phyloP scores from a whole-genome alignment of 306 rosid genomes.

The Castanea mollissima region DNA sequence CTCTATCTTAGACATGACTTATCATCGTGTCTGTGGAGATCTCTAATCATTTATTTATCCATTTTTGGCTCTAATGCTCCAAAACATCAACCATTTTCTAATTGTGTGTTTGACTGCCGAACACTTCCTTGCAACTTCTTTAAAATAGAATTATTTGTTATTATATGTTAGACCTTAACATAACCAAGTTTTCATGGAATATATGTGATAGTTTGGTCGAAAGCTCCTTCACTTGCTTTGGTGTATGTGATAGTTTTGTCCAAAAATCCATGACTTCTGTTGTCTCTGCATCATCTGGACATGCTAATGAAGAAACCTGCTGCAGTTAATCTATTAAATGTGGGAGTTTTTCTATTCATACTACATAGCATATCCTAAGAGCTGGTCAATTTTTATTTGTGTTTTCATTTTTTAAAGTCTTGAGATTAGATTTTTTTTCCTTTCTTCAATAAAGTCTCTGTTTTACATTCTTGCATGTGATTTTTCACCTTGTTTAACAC shows the following conservation, averaged over 20 bases:
- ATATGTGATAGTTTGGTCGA: background rate
- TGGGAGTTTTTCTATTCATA: background rate
- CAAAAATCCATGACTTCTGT: background rate
- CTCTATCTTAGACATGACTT: background rate
- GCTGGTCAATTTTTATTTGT: too few relatives aligned
- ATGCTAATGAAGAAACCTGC: background rate
- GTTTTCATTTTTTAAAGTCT: too few relatives aligned
- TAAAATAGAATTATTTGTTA: background rate
- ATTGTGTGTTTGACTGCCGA: background rate
- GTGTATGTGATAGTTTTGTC: background rate
- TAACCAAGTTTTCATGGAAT: background rate
- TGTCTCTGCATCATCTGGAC: background rate
- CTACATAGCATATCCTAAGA: background rate
- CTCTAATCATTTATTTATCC: background rate
- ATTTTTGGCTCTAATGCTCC: background rate
- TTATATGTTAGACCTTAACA: background rate
- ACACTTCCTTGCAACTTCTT: background rate
- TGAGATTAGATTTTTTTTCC: too few relatives aligned
- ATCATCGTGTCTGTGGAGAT: background rate
- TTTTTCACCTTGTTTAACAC: background rate
- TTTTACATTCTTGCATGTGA: background rate
- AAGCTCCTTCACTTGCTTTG: background rate
- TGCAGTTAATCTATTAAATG: background rate
- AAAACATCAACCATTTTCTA: background rate
- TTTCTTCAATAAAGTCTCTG: too few relatives aligned